Conservation (phyloP, 2,329 filamentous ascomycete species). For the Pseudogymnoascus sp. region DNA sequence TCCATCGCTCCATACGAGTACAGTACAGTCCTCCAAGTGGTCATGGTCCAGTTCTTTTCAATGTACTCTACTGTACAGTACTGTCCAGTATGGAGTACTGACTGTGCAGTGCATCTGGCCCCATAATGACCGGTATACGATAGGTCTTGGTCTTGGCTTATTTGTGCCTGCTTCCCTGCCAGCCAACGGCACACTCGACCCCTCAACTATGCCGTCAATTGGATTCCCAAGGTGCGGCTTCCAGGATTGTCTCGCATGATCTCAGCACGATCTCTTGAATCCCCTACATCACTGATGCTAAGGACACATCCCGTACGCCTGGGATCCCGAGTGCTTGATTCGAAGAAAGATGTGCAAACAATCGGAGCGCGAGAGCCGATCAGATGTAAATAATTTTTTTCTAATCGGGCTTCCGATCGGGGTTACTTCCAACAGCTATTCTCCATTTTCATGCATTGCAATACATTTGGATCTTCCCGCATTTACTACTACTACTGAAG, state of each 20-base stretch:
- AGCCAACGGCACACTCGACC: conserved; percentile 3
- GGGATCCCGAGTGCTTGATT: not conserved
- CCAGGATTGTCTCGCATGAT: conserved; percentile 7
- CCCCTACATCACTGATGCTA: not conserved
- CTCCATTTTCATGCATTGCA: conserved; percentile 10
- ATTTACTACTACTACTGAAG: conserved; percentile 7
- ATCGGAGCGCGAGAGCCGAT: not conserved
- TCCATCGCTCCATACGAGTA: not conserved
- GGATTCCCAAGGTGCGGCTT: conserved; percentile 7
- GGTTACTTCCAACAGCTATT: conserved; percentile 5
- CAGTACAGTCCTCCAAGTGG: not conserved
- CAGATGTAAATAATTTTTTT: not conserved
- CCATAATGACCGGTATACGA: not conserved
- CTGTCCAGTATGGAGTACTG: not conserved
- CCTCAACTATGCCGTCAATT: conserved; percentile 5
- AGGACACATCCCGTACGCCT: not conserved
- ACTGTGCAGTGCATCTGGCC: not conserved
- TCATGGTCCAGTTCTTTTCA: not conserved
- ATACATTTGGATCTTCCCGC: conserved; percentile 10
- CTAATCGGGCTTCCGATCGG: not conserved
- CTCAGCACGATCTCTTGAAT: not conserved
- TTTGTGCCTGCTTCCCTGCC: conserved; percentile 4
- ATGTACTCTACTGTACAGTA: not conserved
- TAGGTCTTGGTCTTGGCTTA: conserved; percentile 2
- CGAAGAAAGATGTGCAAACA: not conserved